Base-by-base conservation (phyloP, 345 rosid genomes). In the Syzygium aromaticum region DNA sequence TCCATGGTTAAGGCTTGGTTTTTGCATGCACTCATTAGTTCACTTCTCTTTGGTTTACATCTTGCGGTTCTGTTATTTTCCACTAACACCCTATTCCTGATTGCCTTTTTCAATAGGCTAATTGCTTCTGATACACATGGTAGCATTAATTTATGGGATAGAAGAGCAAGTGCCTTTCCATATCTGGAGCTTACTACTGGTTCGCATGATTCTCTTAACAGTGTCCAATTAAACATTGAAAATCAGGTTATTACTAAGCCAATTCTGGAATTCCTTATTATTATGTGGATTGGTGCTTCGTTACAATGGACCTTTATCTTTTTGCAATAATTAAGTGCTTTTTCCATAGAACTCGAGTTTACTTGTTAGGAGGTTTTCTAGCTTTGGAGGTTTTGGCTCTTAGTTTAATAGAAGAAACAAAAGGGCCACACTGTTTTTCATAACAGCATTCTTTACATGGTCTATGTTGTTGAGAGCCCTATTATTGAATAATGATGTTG, bases 81-180 rank as follows among this genome's bases (percentile, higher is more conserved):
- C 82, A 38, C 38, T 54, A n/a, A 53, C 84, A 38, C 5, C 54
- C 51, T 78, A 53, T 56, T 77, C 51, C 77, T 43, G 38, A 19
- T 25, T 83, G 57, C 59, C 30, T 22, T 51, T 51, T 51, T 59
- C 85, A 51, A 86, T 80, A 98, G 99, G 94, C 84, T 98, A 88
- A 85, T 95, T 90, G 94, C 96, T 90, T 93, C 99, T 51, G 98
- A 95, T 88, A 93, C 94, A 23, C 87, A 89, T 87, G 98, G 99
- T 77, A 84, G 85, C 51, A 90, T 98, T 85, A 93, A 92, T 90
- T 61, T 96, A 85, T 98, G 99, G 99, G 99, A 98, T 91, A 94
- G 96, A 92, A 93, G 98, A 91, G 90, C 56, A 63, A 84, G 95
- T 63, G 85, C 82, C 88, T 86, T 91, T 90, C 99, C 99, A 86